These are phyloP conservation scores for Didymosphaeria variabile DNA, from an alignment of 2,329 filamentous ascomycete genomes.

Conservation along the genomic window DNA sequence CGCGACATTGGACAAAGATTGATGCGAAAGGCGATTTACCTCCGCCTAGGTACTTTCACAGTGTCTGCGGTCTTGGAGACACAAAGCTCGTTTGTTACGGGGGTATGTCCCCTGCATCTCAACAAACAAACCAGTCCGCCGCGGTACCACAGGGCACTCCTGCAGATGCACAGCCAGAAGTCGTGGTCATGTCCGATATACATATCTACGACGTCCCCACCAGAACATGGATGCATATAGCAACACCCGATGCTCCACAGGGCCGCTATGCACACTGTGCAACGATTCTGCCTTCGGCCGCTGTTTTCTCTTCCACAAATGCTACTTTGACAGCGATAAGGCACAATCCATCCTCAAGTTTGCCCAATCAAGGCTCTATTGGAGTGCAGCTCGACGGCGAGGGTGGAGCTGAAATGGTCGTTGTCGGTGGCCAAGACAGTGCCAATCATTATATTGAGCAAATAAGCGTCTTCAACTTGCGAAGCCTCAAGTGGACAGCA, in stretches of 20 bases:
- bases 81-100: constrained; percentile 98
- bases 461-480: constrained; percentile 96
- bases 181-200: constrained; percentile 97
- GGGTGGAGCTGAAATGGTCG: constrained; percentile 95
- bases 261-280: constrained; percentile 97
- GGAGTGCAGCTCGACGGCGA: constrained; percentile 89
- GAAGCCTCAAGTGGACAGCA: constrained; percentile 94
- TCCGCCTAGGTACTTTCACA: constrained; percentile 95
- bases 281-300: constrained; percentile 87
- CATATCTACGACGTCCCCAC: constrained; percentile 91
- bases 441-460: constrained; percentile 99
- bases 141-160: constrained; percentile 46
- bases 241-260: constrained; percentile 82
- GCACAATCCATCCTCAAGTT: constrained; percentile 83
- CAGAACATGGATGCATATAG: constrained; percentile 84
- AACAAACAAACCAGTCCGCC: constrained; percentile 48
- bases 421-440: constrained; percentile 95
- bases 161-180: constrained; percentile 78
- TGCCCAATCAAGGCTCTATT: constrained; percentile 86
- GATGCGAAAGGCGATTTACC: constrained; percentile 86
- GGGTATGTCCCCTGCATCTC: constrained; percentile 87
- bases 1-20: constrained; percentile 91
- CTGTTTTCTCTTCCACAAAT: constrained; percentile 83
- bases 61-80: constrained; percentile 90
- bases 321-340: constrained; percentile 87